These are phyloP conservation scores for Trichomonas tenax DNA, from an alignment of 208 protist species.

Conservation along the genomic window DNA sequence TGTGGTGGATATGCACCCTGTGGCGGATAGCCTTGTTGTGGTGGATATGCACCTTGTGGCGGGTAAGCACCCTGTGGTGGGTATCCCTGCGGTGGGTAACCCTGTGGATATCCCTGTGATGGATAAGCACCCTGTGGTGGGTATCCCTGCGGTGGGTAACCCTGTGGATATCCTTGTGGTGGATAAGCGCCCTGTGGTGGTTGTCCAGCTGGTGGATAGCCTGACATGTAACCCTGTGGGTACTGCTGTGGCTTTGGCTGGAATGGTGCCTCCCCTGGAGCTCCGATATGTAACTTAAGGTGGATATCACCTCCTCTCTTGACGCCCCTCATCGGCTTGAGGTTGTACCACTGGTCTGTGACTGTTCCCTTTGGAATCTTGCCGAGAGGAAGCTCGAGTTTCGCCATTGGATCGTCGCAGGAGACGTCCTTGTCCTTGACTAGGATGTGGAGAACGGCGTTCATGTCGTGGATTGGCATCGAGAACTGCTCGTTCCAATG, in stretches of 20 bases:
- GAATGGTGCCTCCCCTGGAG: not conserved
- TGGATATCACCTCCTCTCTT: not conserved
- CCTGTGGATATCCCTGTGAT: not conserved
- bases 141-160: not conserved
- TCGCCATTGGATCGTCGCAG: not conserved
- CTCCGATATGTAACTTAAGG: not conserved
- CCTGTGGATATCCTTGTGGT: not conserved
- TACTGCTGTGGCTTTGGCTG: not conserved
- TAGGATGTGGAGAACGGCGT: not conserved
- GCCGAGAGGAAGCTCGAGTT: not conserved
- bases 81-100: not conserved
- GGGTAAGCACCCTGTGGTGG: not conserved
- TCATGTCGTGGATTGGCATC: not conserved
- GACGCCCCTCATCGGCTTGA: not conserved
- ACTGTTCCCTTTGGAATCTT: not conserved
- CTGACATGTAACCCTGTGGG: not conserved
- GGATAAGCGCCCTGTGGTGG: not conserved
- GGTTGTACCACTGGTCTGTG: not conserved
- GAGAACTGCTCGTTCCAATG: not conserved
- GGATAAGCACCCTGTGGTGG: not conserved
- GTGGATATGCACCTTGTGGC: not conserved
- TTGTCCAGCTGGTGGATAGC: not conserved
- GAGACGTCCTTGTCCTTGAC: not conserved
- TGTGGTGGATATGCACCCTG: not conserved
- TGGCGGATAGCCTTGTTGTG: not conserved